phyloP scores from a whole-genome alignment of 2,329 filamentous ascomycete species.

The Cytospora schulzeri region DNA sequence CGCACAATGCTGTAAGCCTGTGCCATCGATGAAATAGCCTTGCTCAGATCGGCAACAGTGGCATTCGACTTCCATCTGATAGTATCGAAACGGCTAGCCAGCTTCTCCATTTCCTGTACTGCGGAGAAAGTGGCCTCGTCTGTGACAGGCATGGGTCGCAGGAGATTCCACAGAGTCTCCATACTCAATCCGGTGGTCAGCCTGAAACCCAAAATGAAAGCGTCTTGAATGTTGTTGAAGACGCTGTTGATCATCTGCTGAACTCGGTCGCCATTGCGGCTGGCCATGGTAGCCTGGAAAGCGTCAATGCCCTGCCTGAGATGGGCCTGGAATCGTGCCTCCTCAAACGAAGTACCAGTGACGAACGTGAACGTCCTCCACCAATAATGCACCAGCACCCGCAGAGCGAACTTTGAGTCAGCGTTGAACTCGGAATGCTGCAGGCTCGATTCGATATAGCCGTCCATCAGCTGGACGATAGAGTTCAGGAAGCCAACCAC shows the following conservation, averaged over 20 bases:
- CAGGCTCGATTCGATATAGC: constrained; percentile 42
- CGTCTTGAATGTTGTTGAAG: constrained; percentile 48
- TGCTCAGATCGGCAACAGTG: constrained; percentile 53
- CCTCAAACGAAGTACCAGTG: constrained; percentile 54
- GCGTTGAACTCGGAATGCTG: constrained; percentile 32
- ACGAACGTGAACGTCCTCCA: constrained; percentile 54
- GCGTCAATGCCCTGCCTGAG: constrained; percentile 53
- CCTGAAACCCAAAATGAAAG: constrained; percentile 71
- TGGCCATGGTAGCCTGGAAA: constrained; percentile 40
- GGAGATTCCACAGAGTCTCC: constrained; percentile 74
- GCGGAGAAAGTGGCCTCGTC: constrained; percentile 48
- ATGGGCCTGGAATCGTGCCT: constrained; percentile 66
- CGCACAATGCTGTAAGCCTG: constrained; percentile 60
- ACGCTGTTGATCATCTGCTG: constrained; percentile 45
- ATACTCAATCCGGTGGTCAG: constrained; percentile 77
- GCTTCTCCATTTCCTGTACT: constrained; percentile 53
- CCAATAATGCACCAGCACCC: constrained; percentile 54
- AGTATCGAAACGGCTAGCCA: constrained; percentile 62
- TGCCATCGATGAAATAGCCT: constrained; percentile 56
- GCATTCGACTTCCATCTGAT: constrained; percentile 61
- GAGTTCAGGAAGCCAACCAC: constrained; percentile 54
- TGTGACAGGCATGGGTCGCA: constrained; percentile 65
- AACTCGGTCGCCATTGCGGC: constrained; percentile 33
- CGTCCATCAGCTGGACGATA: constrained; percentile 44
- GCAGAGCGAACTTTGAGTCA: constrained; percentile 39